Evolutionary conservation across 306 rosid species (phyloP).

Genomic region (Cyclanthera cordifolia): DNA sequence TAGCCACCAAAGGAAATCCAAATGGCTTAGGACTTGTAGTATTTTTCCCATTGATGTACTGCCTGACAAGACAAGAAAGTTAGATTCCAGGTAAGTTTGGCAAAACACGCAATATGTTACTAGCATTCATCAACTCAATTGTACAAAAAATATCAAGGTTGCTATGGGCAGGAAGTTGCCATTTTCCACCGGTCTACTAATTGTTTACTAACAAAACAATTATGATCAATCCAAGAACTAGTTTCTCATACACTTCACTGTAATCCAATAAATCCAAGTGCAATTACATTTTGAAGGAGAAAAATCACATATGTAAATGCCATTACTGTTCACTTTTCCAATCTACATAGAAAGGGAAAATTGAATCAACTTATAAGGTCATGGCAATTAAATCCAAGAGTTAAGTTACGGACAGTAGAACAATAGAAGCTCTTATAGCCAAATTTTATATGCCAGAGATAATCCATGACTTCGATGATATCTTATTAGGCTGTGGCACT

Average conservation of each 20-base stretch:
- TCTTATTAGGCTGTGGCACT: no score
- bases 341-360: not conserved
- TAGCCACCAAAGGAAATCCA: conserved; percentile 64
- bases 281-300: not conserved
- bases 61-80: conserved; percentile 47
- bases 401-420: not conserved
- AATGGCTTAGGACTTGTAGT: conserved; percentile 60
- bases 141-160: not conserved
- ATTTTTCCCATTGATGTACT: conserved; percentile 46
- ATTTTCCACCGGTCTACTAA: not conserved
- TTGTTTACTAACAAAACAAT: not conserved
- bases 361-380: not conserved
- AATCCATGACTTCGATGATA: no score
- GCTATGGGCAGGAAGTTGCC: not conserved
- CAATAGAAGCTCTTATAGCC: not conserved
- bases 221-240: not conserved
- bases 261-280: not conserved
- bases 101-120: not conserved
- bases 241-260: not conserved
- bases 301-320: not conserved
- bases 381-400: not conserved
- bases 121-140: not conserved
- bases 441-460: no score
- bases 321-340: not conserved
- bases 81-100: conserved; percentile 1